Evolutionary conservation across 2,329 filamentous ascomycete genomes (phyloP).

Genomic region (Cytospora chrysosperma): DNA sequence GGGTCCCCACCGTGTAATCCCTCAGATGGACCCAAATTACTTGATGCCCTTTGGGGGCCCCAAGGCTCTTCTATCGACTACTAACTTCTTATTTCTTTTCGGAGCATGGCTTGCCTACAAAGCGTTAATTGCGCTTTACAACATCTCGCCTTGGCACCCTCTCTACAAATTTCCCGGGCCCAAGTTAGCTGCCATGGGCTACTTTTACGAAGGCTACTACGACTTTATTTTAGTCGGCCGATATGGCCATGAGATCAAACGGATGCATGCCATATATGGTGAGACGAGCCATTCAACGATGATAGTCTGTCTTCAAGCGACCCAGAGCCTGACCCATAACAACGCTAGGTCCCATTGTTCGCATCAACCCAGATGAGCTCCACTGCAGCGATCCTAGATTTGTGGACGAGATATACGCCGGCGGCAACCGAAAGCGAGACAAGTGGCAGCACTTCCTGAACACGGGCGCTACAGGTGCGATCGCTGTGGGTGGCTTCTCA

Average conservation of each 20-base stretch:
- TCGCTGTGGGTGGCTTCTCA: slow-evolving; percentile 25
- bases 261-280: slow-evolving; percentile 16
- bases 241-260: slow-evolving; percentile 5
- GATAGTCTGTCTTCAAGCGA: neutral
- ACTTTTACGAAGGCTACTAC: slow-evolving; percentile 15
- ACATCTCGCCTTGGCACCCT: slow-evolving; percentile 14
- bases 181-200: slow-evolving; percentile 2
- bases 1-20: too few relatives aligned
- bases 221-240: neutral
- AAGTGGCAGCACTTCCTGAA: slow-evolving; percentile 17
- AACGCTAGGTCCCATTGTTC: slow-evolving; percentile 34
- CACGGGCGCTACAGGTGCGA: slow-evolving; percentile 6
- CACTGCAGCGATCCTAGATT: slow-evolving; percentile 39
- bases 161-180: slow-evolving; percentile 4
- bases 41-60: neutral
- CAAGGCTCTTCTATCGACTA: neutral
- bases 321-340: neutral
- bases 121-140: slow-evolving; percentile 1
- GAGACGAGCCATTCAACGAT: too few relatives aligned
- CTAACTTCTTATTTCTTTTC: neutral
- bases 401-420: slow-evolving; percentile 27
- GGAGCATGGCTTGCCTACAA: neutral
- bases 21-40: too few relatives aligned
- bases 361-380: slow-evolving; percentile 41
- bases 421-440: slow-evolving; percentile 27